Evolutionary conservation across 75 land plant genomes (phyloP), one percentile per base, ranked within the genome.

Genomic region (Sequoiadendron giganteum): DNA sequence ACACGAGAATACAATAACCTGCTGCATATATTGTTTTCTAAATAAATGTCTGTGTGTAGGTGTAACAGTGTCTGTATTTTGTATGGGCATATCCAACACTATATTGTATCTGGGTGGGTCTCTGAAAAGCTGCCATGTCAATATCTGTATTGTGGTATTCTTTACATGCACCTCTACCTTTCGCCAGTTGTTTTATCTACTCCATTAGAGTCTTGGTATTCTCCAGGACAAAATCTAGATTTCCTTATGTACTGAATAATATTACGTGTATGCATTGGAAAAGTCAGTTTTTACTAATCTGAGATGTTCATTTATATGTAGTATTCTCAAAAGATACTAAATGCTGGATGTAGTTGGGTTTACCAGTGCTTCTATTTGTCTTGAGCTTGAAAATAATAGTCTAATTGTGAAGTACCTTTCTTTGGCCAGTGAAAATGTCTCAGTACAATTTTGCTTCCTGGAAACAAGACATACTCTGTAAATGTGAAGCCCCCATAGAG

Each of bases 331-430:
- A 52, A 13, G 55, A 39, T 80, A 40, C n/a, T 42, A 1, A 42
- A 42, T 42, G 1, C 25, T 16, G 42, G 45, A 43, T 34, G 39
- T 76, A 38, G 45, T 40, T 40, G 48, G 28, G 43, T 42, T 21
- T 72, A 8, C 49, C n/a, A 80, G 45, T 80, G n/a, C 25, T 80
- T 40, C 83, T 80, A 43, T 80, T 80, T 80, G 83, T 42, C 39
- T 42, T 79, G 5, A 10, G 6, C 47, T 28, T 79, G 45, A 8
- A 42, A 79, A 40, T 40, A 79, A 7, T 15, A 79, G 5, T 79
- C 45, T 79, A 18, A 42, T 39, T 42, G 47, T 38, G 1, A 21
- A 39, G 6, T 79, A 38, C 3, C 19, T 79, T 79, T 79, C 42
- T 38, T 82, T 82, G 47, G n/a, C 77, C 19, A 19, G 1, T 42